Conservation (phyloP, 768 basidiomycete species). For the Obba rivulosa region DNA sequence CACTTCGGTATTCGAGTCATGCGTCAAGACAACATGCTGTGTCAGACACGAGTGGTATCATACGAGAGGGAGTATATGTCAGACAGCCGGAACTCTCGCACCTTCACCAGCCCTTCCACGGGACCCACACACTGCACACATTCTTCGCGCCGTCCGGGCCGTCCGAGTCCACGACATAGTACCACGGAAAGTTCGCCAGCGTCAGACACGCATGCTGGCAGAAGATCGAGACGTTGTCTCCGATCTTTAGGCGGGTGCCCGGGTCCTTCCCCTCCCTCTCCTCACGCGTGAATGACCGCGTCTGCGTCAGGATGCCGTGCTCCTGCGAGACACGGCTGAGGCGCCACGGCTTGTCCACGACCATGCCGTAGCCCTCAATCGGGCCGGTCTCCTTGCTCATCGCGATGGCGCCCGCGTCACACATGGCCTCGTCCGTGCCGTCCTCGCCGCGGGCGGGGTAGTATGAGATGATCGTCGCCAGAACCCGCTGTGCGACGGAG, state of each 20-base stretch:
- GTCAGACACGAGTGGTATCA: too few relatives aligned
- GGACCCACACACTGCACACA: constrained; percentile 81
- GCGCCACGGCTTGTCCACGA: constrained; percentile 60
- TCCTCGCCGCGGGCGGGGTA: constrained; percentile 63
- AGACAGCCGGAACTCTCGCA: too few relatives aligned
- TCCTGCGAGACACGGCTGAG: constrained; percentile 70
- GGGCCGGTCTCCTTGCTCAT: constrained; percentile 86
- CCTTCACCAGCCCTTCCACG: constrained; percentile 86
- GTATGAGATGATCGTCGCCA: constrained; percentile 72
- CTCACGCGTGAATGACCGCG: constrained; percentile 2
- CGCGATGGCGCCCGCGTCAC: constrained; percentile 80
- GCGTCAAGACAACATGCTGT: too few relatives aligned
- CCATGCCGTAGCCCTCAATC: constrained; percentile 64
- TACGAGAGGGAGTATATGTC: too few relatives aligned
- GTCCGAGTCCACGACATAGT: constrained; percentile 73
- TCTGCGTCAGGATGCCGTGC: constrained; percentile 63
- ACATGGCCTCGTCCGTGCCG: constrained; percentile 69
- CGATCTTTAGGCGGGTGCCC: constrained; percentile 39
- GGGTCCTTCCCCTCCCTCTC: constrained; percentile 2
- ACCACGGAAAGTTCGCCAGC: constrained; percentile 77
- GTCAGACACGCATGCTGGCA: constrained; percentile 87
- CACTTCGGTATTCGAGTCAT: too few relatives aligned
- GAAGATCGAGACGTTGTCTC: constrained; percentile 63
- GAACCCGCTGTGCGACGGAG: constrained; percentile 61
- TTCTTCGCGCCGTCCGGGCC: constrained; percentile 37